phyloP scores from a whole-genome alignment of 495 filamentous ascomycete species.

The Usnea hakonensis region DNA sequence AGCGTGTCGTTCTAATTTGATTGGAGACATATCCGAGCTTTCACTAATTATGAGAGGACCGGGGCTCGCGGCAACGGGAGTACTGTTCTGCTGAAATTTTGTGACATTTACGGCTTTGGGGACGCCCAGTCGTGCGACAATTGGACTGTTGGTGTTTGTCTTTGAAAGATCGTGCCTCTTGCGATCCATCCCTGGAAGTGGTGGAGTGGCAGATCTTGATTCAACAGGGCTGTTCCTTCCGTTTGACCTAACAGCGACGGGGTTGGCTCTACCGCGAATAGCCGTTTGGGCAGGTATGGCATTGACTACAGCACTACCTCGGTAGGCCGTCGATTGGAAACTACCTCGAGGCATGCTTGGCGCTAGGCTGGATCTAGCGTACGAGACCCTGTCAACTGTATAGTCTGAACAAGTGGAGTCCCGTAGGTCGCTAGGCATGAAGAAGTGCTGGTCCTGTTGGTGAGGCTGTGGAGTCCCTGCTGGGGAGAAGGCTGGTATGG shows the following conservation, averaged over 20 bases:
- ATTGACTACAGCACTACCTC: constrained; percentile 75
- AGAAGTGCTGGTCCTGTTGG: constrained; percentile 75
- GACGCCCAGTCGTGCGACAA: constrained; percentile 23
- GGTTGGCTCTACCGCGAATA: constrained; percentile 74
- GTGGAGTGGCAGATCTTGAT: constrained; percentile 21
- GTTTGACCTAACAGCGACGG: constrained; percentile 72
- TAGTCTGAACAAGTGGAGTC: constrained; percentile 74
- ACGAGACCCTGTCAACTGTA: constrained; percentile 58
- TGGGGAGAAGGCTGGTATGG: constrained; percentile 63
- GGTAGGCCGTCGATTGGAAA: constrained; percentile 87
- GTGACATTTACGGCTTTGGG: constrained; percentile 27
- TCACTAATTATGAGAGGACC: constrained; percentile 12
- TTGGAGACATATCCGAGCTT: constrained; percentile 6
- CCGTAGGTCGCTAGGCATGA: constrained; percentile 84
- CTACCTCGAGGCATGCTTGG: constrained; percentile 61
- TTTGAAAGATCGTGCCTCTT: constrained; percentile 11
- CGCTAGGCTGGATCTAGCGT: constrained; percentile 50
- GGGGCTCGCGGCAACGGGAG: constrained; percentile 7
- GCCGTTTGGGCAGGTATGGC: constrained; percentile 77
- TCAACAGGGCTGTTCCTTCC: constrained; percentile 32
- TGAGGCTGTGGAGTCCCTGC: constrained; percentile 46
- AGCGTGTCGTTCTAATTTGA: constrained; percentile 14
- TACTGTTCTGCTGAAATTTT: constrained; percentile 14
- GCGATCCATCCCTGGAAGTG: constrained; percentile 19
- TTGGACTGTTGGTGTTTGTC: constrained; percentile 24